Conservation (phyloP, 2,329 filamentous ascomycete genomes). For the Ophiocordyceps sinensis region DNA sequence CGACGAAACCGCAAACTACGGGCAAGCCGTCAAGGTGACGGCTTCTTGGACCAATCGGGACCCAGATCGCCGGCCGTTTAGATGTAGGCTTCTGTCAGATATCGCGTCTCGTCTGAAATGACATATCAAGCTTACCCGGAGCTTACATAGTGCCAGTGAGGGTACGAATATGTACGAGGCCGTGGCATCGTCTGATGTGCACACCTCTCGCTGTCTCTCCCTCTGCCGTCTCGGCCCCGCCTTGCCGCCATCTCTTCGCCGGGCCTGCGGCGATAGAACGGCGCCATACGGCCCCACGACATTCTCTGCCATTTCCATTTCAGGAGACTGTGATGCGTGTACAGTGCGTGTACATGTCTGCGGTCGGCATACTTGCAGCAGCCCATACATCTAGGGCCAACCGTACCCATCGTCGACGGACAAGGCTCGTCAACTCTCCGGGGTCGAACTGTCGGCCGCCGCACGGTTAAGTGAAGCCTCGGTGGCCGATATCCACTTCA, state of each 20-base stretch:
- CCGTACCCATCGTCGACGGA: too few species aligned
- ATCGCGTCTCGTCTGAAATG: slow-evolving; percentile 4
- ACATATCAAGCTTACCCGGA: slow-evolving; percentile 4
- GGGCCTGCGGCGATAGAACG: background rate
- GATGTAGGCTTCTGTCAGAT: slow-evolving; percentile 5
- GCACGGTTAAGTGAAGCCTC: too few species aligned
- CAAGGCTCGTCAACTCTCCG: too few species aligned
- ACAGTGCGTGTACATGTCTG: too few species aligned
- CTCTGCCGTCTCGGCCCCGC: background rate
- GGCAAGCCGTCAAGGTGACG: background rate
- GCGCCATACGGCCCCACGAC: background rate
- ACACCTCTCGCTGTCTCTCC: background rate
- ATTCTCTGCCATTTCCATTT: too few species aligned
- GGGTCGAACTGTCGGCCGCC: too few species aligned
- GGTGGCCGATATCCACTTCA: too few species aligned
- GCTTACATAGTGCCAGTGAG: background rate
- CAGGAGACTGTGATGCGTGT: too few species aligned
- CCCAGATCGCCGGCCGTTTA: background rate
- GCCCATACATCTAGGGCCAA: too few species aligned
- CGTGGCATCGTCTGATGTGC: slow-evolving; percentile 1
- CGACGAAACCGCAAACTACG: background rate
- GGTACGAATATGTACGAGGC: background rate
- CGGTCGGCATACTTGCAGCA: too few species aligned
- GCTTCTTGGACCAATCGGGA: background rate
- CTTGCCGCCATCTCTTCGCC: background rate